phyloP scores from a whole-genome alignment of 208 protist species.

The Trypanosoma cruzi region DNA sequence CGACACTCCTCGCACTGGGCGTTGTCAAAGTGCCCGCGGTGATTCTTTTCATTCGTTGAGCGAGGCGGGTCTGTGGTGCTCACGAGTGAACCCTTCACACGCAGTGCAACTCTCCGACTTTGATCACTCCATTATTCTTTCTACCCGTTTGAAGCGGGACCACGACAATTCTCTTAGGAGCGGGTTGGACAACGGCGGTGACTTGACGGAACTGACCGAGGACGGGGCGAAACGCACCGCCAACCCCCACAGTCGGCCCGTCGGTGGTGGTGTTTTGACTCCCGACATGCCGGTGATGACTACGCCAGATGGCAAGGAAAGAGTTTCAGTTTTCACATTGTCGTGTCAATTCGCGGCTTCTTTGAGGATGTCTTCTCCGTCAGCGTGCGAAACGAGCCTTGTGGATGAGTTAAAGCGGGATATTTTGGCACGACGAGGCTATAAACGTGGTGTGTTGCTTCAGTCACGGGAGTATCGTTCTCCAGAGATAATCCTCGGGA shows the following conservation, averaged over 20 bases:
- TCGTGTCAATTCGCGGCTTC: background rate
- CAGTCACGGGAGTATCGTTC: slow-evolving; percentile 84
- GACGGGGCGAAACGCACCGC: background rate
- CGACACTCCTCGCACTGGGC: slow-evolving; percentile 6
- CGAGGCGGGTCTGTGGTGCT: background rate
- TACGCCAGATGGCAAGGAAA: background rate
- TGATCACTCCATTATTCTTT: slow-evolving; percentile 47
- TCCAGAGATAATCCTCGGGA: slow-evolving; percentile 76
- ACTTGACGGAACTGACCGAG: background rate
- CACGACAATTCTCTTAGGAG: background rate
- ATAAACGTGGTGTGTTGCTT: slow-evolving; percentile 42
- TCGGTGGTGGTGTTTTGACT: background rate
- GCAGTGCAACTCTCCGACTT: slow-evolving; percentile 48
- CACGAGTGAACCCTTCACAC: slow-evolving; percentile 19
- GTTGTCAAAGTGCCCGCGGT: background rate
- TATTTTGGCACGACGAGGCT: slow-evolving; percentile 42
- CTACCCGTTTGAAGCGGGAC: slow-evolving; percentile 15
- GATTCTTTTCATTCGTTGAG: background rate
- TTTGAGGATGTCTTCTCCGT: background rate
- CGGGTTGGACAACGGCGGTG: background rate
- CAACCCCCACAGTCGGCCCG: background rate
- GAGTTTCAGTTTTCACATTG: background rate
- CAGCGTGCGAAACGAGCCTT: background rate
- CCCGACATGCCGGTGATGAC: background rate
- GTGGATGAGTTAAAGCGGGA: slow-evolving; percentile 38